Evolutionary conservation across 1,284 basidiomycete genomes (phyloP).

Genomic region (Leccinum subatratum): DNA sequence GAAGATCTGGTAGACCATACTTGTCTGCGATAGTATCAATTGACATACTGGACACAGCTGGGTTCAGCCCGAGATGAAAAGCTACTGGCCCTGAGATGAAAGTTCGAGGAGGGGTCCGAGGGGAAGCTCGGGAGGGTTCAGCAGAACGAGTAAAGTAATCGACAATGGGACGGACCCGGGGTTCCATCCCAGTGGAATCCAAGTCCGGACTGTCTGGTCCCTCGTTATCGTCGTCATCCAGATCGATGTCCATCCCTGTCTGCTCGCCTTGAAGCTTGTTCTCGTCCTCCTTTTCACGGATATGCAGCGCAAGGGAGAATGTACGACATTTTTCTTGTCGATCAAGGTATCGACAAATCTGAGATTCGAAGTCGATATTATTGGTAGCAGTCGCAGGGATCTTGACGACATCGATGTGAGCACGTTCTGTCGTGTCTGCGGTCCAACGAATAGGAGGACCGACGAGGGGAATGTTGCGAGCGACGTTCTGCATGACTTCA

Average conservation of each 20-base stretch:
- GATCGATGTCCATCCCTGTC: neutral
- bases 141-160: neutral
- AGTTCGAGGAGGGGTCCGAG: neutral
- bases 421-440: neutral
- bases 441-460: neutral
- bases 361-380: neutral
- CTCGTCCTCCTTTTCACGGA: neutral
- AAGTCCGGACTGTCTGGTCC: neutral
- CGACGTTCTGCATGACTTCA: neutral
- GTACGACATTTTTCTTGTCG: slow-evolving; percentile 1
- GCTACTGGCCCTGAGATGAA: neutral
- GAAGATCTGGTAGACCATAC: neutral
- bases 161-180: neutral
- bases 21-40: neutral
- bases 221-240: neutral
- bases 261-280: neutral
- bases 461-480: neutral
- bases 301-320: neutral
- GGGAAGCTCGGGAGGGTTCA: neutral
- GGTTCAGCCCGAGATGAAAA: neutral
- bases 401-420: neutral
- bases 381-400: neutral
- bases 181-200: neutral
- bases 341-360: neutral
- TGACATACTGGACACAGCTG: neutral